Evolutionary conservation across 2,329 filamentous ascomycete genomes (phyloP).

Genomic region (Simplicillium sp.): DNA sequence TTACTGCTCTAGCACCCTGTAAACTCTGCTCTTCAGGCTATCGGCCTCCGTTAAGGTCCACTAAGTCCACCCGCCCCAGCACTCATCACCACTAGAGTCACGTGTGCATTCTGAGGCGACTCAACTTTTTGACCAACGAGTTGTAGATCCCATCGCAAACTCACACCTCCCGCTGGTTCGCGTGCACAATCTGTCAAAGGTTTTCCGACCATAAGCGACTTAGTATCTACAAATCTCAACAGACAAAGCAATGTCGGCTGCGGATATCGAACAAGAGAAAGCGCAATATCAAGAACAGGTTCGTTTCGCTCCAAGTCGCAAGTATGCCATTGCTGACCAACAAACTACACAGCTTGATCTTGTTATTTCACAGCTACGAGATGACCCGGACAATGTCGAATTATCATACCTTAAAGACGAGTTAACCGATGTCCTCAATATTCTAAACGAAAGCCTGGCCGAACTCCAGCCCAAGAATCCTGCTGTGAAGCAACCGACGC

Average conservation of each 20-base stretch:
- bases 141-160: no score
- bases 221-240: no score
- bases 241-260: slow-evolving; percentile 11
- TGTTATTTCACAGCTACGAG: slow-evolving; percentile 64
- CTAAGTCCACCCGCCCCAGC: no score
- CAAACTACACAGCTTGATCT: slow-evolving; percentile 56
- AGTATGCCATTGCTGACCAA: background rate
- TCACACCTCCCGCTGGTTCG: no score
- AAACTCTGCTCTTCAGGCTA: no score
- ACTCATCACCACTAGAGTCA: no score
- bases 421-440: slow-evolving; percentile 70
- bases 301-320: slow-evolving; percentile 9
- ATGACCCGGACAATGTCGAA: slow-evolving; percentile 72
- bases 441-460: slow-evolving; percentile 71
- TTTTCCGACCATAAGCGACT: no score
- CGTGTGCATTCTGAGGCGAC: no score
- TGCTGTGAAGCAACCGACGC: slow-evolving; percentile 32
- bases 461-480: slow-evolving; percentile 57
- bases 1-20: no score
- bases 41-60: no score
- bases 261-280: slow-evolving; percentile 41
- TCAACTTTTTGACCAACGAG: no score
- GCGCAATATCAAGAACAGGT: slow-evolving; percentile 50
- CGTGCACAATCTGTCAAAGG: no score
- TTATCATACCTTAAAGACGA: slow-evolving; percentile 69